Evolutionary conservation across 305 asterid species (phyloP), one percentile per base, ranked within the genome.

Genomic region (Petunia hybrid): DNA sequence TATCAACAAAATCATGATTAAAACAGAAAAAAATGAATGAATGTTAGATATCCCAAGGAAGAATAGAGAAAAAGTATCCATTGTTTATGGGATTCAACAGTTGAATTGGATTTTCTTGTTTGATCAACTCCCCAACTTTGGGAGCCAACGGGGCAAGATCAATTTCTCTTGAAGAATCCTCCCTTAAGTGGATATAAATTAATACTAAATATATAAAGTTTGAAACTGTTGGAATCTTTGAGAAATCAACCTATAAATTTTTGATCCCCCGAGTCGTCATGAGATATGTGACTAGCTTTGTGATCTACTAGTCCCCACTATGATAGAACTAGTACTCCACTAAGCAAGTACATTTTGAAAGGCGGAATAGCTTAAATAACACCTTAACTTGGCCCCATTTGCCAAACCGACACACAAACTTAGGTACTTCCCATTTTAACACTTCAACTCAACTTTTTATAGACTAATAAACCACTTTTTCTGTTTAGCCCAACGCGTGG

Each of bases 81-180:
- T 76, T 55, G 66, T 53, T 70, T 79, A 65, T 83, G 77, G 82
- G 80, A 36, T 35, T 70, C 38, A 41, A 62, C 83, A 71, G 80
- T 71, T 48, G 76, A n/a, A 53, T 63, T 82, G 42, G 62, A 76
- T 66, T 56, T 61, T 53, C 57, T 43, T 43, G 76, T 43, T 69
- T 8, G 57, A 43, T 3, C 55, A 12, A 46, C 76, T 79, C 85
- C 85, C 55, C 83, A 64, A 66, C 62, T 48, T 8, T 73, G 70
- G 85, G 85, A 83, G 81, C 73, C 83, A 83, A 73, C 83, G 7
- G 35, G 83, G 68, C 67, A 74, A 74, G 14, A 36, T 53, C 78
- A 63, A 74, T 36, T 53, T 56, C 5, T 74, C 31, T 71, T 8
- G 43, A 59, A 51, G 80, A 63, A 83, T 83, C 80, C 61, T 69